phyloP scores from a whole-genome alignment of 179 eudicot species.

The Monotropa hypopitys region DNA sequence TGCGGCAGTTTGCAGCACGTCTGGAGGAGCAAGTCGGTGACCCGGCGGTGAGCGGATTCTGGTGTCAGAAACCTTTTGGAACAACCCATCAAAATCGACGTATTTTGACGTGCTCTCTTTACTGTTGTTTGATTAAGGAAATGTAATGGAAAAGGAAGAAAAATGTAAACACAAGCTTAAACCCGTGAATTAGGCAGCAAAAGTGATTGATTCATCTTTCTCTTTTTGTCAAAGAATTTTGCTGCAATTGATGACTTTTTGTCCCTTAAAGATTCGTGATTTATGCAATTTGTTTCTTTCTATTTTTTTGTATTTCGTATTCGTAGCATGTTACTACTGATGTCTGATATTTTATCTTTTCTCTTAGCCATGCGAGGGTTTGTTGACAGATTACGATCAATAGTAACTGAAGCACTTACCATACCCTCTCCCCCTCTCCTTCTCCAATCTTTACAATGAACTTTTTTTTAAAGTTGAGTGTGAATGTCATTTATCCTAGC shows the following conservation, averaged over 20 bases:
- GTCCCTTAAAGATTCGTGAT: background rate
- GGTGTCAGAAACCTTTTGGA: too few relatives aligned
- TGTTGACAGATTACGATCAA: background rate
- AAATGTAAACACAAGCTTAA: background rate
- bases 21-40: too few relatives aligned
- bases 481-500: background rate
- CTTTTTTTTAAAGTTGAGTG: background rate
- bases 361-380: background rate
- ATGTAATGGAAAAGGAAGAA: too few relatives aligned
- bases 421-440: background rate
- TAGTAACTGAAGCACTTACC: background rate
- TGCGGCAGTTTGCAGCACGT: too few relatives aligned
- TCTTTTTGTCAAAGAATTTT: background rate
- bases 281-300: background rate
- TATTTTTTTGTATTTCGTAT: background rate
- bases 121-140: background rate
- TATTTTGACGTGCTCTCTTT: background rate
- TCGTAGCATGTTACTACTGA: background rate
- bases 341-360: background rate
- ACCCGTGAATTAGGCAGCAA: background rate
- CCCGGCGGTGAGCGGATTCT: too few relatives aligned
- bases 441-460: background rate
- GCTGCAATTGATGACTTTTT: background rate
- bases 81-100: too few relatives aligned
- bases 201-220: background rate